A percentile compares a stretch with the other conserved stretches of the same genome.
Conservation (phyloP, 495 filamentous ascomycete genomes). For the Podospora didyma region DNA sequence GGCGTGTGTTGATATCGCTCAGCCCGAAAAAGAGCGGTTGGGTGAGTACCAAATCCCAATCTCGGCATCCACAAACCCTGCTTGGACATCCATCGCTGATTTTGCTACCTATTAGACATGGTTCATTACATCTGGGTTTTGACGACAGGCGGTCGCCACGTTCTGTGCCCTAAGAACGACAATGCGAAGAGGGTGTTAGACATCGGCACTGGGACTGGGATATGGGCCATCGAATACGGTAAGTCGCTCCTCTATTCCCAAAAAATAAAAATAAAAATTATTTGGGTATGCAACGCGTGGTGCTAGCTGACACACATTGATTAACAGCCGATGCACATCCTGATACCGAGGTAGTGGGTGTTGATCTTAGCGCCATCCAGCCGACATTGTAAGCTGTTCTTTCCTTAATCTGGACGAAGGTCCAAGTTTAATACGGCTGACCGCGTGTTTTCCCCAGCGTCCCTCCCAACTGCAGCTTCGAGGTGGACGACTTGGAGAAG, state of each 20-base stretch:
- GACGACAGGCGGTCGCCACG: no score
- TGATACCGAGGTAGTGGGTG: constrained; percentile 24
- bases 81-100: no score
- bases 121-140: no score
- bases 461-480: constrained; percentile 44
- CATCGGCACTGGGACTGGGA: constrained; percentile 9
- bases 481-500: constrained; percentile 45
- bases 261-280: not conserved
- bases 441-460: constrained; percentile 14
- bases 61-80: no score
- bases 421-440: no score
- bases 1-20: no score
- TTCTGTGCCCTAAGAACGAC: not conserved
- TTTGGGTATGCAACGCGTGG: no score
- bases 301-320: no score
- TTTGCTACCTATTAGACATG: no score
- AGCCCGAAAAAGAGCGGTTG: no score
- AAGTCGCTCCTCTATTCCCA: not conserved
- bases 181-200: constrained; percentile 10
- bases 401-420: not conserved
- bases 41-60: no score
- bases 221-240: constrained; percentile 14
- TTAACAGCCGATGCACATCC: constrained; percentile 6
- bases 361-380: constrained; percentile 44
- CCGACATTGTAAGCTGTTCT: constrained; percentile 29